phyloP scores from a whole-genome alignment of 192 early-diverging fungal genomes.

The Backusella circina region DNA sequence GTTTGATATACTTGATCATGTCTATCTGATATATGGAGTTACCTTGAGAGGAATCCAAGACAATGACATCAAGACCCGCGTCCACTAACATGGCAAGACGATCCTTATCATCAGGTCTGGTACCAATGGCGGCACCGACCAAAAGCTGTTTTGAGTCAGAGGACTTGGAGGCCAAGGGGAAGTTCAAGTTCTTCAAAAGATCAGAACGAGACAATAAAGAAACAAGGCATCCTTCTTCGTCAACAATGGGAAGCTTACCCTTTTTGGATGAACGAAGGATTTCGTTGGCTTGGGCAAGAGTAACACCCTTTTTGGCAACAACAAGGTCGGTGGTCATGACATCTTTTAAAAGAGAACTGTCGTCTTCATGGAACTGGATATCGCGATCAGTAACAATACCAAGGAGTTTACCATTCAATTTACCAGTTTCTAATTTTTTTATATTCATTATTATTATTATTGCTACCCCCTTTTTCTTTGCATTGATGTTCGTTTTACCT shows the following conservation, averaged over 20 bases:
- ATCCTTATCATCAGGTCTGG: slow-evolving; percentile 83
- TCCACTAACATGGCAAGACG: slow-evolving; percentile 83
- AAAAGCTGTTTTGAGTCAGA: slow-evolving; percentile 84
- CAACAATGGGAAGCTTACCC: slow-evolving; percentile 95
- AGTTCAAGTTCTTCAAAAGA: slow-evolving; percentile 95
- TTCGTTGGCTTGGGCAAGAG: slow-evolving; percentile 84
- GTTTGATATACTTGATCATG: slow-evolving; percentile 93
- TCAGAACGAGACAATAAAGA: slow-evolving; percentile 93
- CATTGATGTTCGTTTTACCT: slow-evolving; percentile 35
- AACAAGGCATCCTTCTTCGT: slow-evolving; percentile 77
- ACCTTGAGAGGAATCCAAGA: slow-evolving; percentile 94
- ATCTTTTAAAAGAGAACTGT: slow-evolving; percentile 55
- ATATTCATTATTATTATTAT: neutral
- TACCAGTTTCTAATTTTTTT: slow-evolving; percentile 75
- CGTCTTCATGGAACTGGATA: slow-evolving; percentile 88
- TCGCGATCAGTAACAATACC: slow-evolving; percentile 96
- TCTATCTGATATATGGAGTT: slow-evolving; percentile 92
- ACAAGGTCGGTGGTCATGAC: slow-evolving; percentile 93
- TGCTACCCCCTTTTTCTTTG: neutral
- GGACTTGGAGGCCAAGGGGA: slow-evolving; percentile 86
- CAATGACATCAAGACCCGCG: slow-evolving; percentile 91
- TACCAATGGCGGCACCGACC: slow-evolving; percentile 89
- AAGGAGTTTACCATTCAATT: slow-evolving; percentile 82
- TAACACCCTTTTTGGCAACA: slow-evolving; percentile 81
- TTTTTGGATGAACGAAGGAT: slow-evolving; percentile 88